Evolutionary conservation across 1,284 basidiomycete species (phyloP).

Genomic region (Phenoliferia sp.): DNA sequence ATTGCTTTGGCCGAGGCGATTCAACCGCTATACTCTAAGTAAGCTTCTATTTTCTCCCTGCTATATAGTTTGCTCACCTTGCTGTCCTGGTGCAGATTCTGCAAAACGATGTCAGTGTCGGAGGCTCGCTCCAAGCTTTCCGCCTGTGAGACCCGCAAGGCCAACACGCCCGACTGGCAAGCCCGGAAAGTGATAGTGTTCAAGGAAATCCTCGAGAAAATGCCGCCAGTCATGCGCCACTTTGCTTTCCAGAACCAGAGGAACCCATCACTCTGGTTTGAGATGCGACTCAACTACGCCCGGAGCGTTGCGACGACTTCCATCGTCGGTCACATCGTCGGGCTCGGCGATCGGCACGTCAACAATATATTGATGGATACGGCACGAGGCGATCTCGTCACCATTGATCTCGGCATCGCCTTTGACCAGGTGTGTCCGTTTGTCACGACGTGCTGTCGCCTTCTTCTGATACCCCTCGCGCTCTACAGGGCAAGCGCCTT

Average conservation of each 20-base stretch:
- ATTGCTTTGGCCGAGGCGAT: constrained; percentile 51
- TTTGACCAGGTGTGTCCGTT: constrained; percentile 74
- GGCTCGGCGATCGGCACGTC: constrained; percentile 86
- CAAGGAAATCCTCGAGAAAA: constrained; percentile 52
- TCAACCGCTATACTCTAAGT: constrained; percentile 15
- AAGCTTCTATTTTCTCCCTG: background rate
- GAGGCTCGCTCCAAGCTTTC: constrained; percentile 8
- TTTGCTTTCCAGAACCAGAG: constrained; percentile 88
- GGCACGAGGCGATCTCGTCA: constrained; percentile 75
- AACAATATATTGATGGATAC: constrained; percentile 90
- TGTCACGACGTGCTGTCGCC: constrained; percentile 73
- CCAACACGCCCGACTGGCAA: constrained; percentile 38
- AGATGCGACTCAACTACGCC: constrained; percentile 84
- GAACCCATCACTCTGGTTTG: constrained; percentile 83
- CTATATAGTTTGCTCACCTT: too few relatives aligned
- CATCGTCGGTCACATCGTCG: constrained; percentile 88
- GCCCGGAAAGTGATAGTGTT: constrained; percentile 45
- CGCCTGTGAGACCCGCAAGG: background rate
- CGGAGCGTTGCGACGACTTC: constrained; percentile 89
- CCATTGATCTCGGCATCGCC: constrained; percentile 94
- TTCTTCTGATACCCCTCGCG: constrained; percentile 93
- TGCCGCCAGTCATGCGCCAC: constrained; percentile 85
- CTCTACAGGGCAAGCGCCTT: constrained; percentile 86
- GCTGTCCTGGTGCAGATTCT: background rate
- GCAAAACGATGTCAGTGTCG: background rate